Evolutionary conservation across 306 rosid species (phyloP), one percentile per base, ranked within the genome.

Genomic region (Pyrus bretschneideri): DNA sequence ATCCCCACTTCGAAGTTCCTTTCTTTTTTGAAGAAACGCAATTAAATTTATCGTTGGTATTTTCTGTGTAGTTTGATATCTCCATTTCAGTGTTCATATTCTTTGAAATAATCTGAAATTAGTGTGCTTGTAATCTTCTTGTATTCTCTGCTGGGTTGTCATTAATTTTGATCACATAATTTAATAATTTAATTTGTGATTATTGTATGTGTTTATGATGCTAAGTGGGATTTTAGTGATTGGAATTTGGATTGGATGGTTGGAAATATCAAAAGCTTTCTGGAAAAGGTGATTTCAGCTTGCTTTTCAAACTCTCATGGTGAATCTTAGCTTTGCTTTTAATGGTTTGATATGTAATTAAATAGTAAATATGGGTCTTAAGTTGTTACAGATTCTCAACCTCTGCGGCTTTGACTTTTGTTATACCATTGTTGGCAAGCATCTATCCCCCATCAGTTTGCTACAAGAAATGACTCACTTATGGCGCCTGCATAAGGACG

Each of bases 201-300:
- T 55, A 23, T 9, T 15, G 23, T 0, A 38, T 27, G 62, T 68
- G 68, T 57, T 23, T 68, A 14, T 33, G 57, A 33, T 57, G 18
- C 67, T 18, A 14, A 27, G 11, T 70, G 67, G 60, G 33, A 71
- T 58, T 78, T 52, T 22, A 69, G 46, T 74, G 68, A 51, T 60
- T 76, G 63, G 45, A 69, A 44, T 42, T 45, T 77, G 61, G 69
- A 31, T 54, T 77, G 61, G 61, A 60, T 54, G 60, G 66, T 76
- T 62, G 40, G 5, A 14, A 14, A 29, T 6, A 29, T 62, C 35
- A 19, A 4, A 46, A 45, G 23, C 21, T 30, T 45, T 68, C 4
- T 29, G 54, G 21, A 23, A 25, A 55, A 54, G 55, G 49, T 74
- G 4, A 60, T 68, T 67, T 70, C 65, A 35, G 59, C 35, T 58